Base-by-base conservation (phyloP, 2,329 filamentous ascomycete species). In the Diplocarpon mali region DNA sequence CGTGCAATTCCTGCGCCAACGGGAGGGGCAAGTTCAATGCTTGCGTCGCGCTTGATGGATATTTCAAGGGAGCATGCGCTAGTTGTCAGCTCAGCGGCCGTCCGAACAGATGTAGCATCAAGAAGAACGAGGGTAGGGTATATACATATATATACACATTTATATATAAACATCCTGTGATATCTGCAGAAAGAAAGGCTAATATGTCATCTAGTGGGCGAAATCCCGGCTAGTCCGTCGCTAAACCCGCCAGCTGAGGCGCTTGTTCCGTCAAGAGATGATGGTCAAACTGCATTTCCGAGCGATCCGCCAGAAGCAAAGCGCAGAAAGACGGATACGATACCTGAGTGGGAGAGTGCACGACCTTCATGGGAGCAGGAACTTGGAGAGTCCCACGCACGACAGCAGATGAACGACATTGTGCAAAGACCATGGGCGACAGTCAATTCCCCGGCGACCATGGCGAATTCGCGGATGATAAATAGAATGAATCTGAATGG, bases 31-130 rank as follows among this genome's bases (percentile, higher is more conserved):
- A 61, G 40, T 61, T 61, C 45, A 50, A 40, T 35, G 44, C 56
- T 28, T 61, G 59, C 34, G 53, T 61, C 16, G 57, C 57, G 20
- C 44, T 61, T 17, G 56, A 57, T n/a, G 58, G 58, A 6, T 61
- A 56, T 45, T 61, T 61, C 47, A 60, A 60, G 42, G 59, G 59
- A 29, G 59, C 59, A 41, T 61, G 59, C 42, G 59, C 59, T 9
- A 56, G 53, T 31, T 61, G 59, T 46, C 58, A 61, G 44, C 46
- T 60, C 13, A 60, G 57, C 39, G 59, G 59, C 12, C 43, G 57
- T 28, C 58, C 58, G 16, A 60, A 60, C 40, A 49, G 57, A 12
- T 61, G 59, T 39, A 58, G 52, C 37, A 61, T 60, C 13, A 61
- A 60, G 46, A 52, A 53, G 30, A 51, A 53, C 41, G 58, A 61